Conservation (phyloP, 2,329 filamentous ascomycete species). For the Boeremia lycopersici region DNA sequence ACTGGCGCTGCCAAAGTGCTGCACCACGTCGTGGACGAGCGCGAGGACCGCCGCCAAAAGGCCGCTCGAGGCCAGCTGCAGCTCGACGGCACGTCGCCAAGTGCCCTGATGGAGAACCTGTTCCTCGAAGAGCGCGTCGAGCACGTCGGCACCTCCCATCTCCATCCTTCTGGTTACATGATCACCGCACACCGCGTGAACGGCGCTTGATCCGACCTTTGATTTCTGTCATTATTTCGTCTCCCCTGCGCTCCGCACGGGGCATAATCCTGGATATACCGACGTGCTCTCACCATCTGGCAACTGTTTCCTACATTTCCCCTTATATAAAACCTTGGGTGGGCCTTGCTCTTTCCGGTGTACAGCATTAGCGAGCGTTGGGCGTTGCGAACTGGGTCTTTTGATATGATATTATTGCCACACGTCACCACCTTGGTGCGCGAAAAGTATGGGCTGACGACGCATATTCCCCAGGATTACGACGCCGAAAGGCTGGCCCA, state of each 20-base stretch:
- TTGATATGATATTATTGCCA: constrained; percentile 19
- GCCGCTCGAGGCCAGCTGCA: constrained; percentile 34
- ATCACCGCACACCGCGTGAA: constrained; percentile 29
- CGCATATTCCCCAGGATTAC: constrained; percentile 38
- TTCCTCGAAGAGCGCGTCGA: constrained; percentile 44
- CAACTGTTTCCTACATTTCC: constrained; percentile 14
- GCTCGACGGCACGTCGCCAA: constrained; percentile 23
- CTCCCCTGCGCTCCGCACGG: not conserved
- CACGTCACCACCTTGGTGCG: constrained; percentile 19
- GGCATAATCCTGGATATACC: constrained; percentile 5
- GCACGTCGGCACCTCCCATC: constrained; percentile 43
- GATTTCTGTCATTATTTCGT: constrained; percentile 9
- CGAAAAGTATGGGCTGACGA: constrained; percentile 42
- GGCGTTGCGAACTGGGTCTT: constrained; percentile 41
- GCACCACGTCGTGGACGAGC: constrained; percentile 52
- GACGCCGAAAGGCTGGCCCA: constrained; percentile 27
- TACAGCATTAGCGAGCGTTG: constrained; percentile 47
- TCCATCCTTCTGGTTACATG: constrained; percentile 47
- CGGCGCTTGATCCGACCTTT: constrained; percentile 1
- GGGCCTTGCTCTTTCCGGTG: constrained; percentile 28
- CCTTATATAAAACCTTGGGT: constrained; percentile 23
- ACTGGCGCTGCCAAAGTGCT: constrained; percentile 49
- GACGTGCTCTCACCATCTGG: constrained; percentile 16
- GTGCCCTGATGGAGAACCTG: constrained; percentile 35
- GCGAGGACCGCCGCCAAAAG: constrained; percentile 49